Conservation (phyloP, 2,329 filamentous ascomycete species). For the Pseudonectria buxi region DNA sequence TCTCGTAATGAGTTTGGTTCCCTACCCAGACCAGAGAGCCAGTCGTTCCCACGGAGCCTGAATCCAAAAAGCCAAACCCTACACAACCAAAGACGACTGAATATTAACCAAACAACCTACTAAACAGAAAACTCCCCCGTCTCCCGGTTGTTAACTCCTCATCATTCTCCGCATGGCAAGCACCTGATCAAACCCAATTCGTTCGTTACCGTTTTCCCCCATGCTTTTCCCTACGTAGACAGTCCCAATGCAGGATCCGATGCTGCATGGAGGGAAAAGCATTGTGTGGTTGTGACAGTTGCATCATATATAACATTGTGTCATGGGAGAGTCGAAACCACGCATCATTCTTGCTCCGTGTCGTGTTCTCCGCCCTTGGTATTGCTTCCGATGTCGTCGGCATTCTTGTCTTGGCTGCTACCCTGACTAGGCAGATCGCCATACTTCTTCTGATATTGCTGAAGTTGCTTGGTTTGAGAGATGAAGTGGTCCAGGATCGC, state of each 20-base stretch:
- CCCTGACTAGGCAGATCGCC: slow-evolving; percentile 33
- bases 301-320: no score
- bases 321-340: background rate
- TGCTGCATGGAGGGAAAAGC: no score
- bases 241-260: no score
- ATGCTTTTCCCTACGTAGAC: no score
- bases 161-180: no score
- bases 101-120: slow-evolving; percentile 3
- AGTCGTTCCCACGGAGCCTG: slow-evolving; percentile 3
- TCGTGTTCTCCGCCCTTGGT: slow-evolving; percentile 19
- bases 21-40: slow-evolving; percentile 5
- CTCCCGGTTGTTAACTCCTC: no score
- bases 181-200: no score
- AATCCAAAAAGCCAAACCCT: slow-evolving; percentile 3
- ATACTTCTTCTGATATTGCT: slow-evolving; percentile 50
- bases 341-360: slow-evolving; percentile 20
- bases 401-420: slow-evolving; percentile 24
- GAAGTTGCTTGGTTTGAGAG: slow-evolving; percentile 56
- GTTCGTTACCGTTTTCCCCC: no score
- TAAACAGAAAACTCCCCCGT: background rate
- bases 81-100: slow-evolving; percentile 6
- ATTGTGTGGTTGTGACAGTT: no score
- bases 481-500: slow-evolving; percentile 60
- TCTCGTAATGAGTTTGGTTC: slow-evolving; percentile 12
- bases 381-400: slow-evolving; percentile 17